phyloP scores from a whole-genome alignment of 1,284 basidiomycete species.

The Polyporus tsugae region DNA sequence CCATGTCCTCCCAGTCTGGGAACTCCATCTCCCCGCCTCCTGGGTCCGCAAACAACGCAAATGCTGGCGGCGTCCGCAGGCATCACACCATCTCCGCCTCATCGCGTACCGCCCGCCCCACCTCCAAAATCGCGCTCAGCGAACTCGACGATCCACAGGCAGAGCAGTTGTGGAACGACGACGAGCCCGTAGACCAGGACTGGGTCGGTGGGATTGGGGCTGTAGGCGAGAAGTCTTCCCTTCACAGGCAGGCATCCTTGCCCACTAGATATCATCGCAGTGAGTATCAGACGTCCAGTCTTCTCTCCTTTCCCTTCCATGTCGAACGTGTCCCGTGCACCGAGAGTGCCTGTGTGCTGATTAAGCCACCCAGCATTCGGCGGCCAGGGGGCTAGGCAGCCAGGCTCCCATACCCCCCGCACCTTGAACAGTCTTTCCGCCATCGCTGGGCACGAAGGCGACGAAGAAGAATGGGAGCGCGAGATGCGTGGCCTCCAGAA shows the following conservation, averaged over 20 bases:
- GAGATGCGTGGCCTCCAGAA: slow-evolving; percentile 63
- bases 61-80: slow-evolving; percentile 62
- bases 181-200: slow-evolving; percentile 79
- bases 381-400: slow-evolving; percentile 56
- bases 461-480: slow-evolving; percentile 85
- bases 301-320: slow-evolving; percentile 9
- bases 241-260: slow-evolving; percentile 82
- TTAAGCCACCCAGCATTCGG: slow-evolving; percentile 49
- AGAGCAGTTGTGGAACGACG: slow-evolving; percentile 72
- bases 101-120: slow-evolving; percentile 68
- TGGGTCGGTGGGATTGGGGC: slow-evolving; percentile 83
- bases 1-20: slow-evolving; percentile 45
- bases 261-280: slow-evolving; percentile 83
- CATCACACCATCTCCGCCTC: slow-evolving; percentile 85
- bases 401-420: slow-evolving; percentile 71
- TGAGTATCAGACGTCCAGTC: slow-evolving; percentile 44
- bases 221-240: slow-evolving; percentile 78
- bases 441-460: slow-evolving; percentile 84
- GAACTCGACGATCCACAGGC: slow-evolving; percentile 67
- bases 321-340: slow-evolving; percentile 10
- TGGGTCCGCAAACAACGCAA: slow-evolving; percentile 35
- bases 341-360: slow-evolving; percentile 13
- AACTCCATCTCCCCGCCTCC: slow-evolving; percentile 48
- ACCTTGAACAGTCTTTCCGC: slow-evolving; percentile 82
- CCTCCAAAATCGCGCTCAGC: slow-evolving; percentile 68